These are phyloP conservation scores for Beauveria bassiana DNA, from an alignment of 2,329 filamentous ascomycete species.

Conservation along the genomic window DNA sequence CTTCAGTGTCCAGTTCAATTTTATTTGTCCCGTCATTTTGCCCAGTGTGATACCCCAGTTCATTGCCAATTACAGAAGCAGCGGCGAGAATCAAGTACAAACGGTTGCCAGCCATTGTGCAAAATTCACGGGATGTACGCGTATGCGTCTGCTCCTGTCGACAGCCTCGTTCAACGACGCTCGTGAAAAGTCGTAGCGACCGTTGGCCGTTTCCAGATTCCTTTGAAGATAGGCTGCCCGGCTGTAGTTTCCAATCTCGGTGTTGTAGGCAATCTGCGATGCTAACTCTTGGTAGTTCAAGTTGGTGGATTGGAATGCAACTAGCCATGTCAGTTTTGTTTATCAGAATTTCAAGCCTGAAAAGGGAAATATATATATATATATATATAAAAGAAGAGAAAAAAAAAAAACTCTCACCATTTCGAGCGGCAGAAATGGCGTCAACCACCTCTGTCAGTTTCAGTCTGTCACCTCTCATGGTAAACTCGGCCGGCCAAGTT, in stretches of 20 bases:
- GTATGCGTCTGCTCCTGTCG: slow-evolving; percentile 26
- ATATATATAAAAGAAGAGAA: background rate
- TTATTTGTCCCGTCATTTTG: background rate
- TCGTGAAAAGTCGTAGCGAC: slow-evolving; percentile 56
- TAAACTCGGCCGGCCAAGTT: slow-evolving; percentile 61
- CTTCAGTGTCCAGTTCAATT: no score
- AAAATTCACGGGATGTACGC: slow-evolving; percentile 43
- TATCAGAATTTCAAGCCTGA: background rate
- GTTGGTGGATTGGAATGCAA: slow-evolving; percentile 29
- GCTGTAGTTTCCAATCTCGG: slow-evolving; percentile 38
- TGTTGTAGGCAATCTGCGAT: slow-evolving; percentile 33
- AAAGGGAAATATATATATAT: no score
- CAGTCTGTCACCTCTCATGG: slow-evolving; percentile 60
- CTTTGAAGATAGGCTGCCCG: slow-evolving; percentile 50
- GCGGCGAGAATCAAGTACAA: background rate
- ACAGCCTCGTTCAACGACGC: slow-evolving; percentile 52
- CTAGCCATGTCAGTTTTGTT: slow-evolving; percentile 20
- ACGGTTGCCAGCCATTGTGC: slow-evolving; percentile 40
- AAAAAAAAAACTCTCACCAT: slow-evolving; percentile 29
- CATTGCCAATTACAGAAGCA: background rate
- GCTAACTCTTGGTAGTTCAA: slow-evolving; percentile 34
- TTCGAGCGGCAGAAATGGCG: slow-evolving; percentile 39
- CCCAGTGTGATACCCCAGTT: background rate
- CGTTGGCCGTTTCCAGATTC: slow-evolving; percentile 59
- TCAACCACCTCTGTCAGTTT: slow-evolving; percentile 52